A percentile compares a stretch with the other conserved stretches of the same genome.
phyloP scores from a whole-genome alignment of 2,329 filamentous ascomycete genomes.

The Bipolaris sorokiniana region DNA sequence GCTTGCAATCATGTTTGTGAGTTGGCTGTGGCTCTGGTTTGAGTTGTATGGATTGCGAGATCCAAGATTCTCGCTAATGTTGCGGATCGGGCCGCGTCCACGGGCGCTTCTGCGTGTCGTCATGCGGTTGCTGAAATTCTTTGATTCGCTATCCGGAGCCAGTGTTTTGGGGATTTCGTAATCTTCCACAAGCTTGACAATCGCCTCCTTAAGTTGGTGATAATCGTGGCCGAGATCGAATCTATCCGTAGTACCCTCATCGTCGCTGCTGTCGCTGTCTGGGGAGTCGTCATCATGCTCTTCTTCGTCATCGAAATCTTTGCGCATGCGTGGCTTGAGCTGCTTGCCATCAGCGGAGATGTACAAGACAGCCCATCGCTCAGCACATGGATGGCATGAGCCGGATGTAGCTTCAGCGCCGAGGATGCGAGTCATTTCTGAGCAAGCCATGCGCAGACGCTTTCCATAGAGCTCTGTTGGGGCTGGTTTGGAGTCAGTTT shows the following conservation, averaged over 20 bases:
- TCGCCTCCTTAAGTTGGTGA: conserved; percentile 78
- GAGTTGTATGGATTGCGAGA: conserved; percentile 61
- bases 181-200: conserved; percentile 80
- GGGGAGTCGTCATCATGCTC: conserved; percentile 66
- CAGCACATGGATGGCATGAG: conserved; percentile 77
- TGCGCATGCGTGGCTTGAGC: conserved; percentile 74
- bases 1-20: conserved; percentile 48
- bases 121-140: conserved; percentile 74
- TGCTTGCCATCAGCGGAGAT: conserved; percentile 74
- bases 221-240: conserved; percentile 77
- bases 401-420: conserved; percentile 70
- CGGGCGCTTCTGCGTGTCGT: conserved; percentile 52
- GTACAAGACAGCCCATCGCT: conserved; percentile 83
- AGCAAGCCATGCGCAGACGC: conserved; percentile 69
- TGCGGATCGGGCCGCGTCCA: conserved; percentile 33
- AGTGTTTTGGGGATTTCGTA: conserved; percentile 77
- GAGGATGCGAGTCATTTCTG: conserved; percentile 72
- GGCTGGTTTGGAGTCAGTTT: conserved; percentile 56
- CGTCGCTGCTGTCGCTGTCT: conserved; percentile 58
- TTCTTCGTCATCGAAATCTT: conserved; percentile 68
- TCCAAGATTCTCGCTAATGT: conserved; percentile 40
- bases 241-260: conserved; percentile 51
- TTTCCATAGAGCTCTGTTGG: conserved; percentile 51
- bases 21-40: conserved; percentile 40
- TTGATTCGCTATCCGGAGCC: conserved; percentile 64